Evolutionary conservation across 1,284 basidiomycete species (phyloP), one percentile per base, ranked within the genome.

Genomic region (Sanghuangporus weigelae): DNA sequence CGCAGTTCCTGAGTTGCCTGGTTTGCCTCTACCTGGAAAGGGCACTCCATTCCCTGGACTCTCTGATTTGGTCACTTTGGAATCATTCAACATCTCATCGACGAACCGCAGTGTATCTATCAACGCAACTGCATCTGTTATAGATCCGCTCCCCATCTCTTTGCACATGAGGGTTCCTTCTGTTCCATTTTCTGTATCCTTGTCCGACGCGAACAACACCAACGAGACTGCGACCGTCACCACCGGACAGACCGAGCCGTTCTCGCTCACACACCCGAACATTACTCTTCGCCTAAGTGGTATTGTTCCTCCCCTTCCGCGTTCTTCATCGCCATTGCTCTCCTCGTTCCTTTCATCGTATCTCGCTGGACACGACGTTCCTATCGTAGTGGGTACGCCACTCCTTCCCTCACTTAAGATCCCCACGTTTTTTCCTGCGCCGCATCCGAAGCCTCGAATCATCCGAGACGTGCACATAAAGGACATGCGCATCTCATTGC

Each of bases 391-490:
- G 54, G 78, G 82, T 0, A 79, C 83, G 0, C 79, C 84, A 0
- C 72, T 85, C 4, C 68, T 89, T 55, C 80, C 83, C 0, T 74
- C 72, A 16, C 70, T 87, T 48, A 65, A 73, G 26, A 67, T 88
- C 3, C 72, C 79, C 58, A 76, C 82, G 2, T 71, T 76, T 1
- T 91, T 92, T 70, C 90, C 90, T 8, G 80, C 81, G 0, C 87
- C 87, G 0, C 70, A 77, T 50, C 82, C 84, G 2, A 80, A 78
- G 42, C 89, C 90, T 0, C 76, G 81, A 31, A 77, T 92, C 50
- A 77, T 92, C 19, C 82, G 81, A 19, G 77, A 90, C 65, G 85
- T 92, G 38, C 87, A 86, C 2, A 86, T 92, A 63, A 79, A 79
- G 35, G 80, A 89, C 68, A 92, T 92, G 90, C 83, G 81, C 68